These are phyloP conservation scores for Xylaria sp. DNA, from an alignment of 2,329 filamentous ascomycete species.

Conservation along the genomic window DNA sequence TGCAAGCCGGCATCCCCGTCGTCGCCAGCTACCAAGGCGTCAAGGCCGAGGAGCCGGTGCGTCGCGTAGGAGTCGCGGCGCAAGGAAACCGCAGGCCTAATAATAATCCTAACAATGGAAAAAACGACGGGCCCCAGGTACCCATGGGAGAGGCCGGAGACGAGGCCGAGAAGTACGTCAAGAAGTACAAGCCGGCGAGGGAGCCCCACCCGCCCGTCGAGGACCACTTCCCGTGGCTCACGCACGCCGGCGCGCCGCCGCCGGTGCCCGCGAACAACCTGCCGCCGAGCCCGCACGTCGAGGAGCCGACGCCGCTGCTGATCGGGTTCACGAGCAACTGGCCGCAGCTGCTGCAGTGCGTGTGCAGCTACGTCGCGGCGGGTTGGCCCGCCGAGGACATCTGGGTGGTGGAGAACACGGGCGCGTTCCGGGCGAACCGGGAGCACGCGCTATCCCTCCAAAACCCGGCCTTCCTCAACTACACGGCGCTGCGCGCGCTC, in stretches of 20 bases:
- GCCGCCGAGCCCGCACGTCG: slow-evolving; percentile 39
- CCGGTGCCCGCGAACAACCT: slow-evolving; percentile 38
- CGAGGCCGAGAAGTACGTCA: slow-evolving; percentile 21
- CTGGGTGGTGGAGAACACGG: slow-evolving; percentile 58
- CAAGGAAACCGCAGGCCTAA: slow-evolving; percentile 25
- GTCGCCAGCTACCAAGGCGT: slow-evolving; percentile 4
- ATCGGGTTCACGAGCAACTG: slow-evolving; percentile 59
- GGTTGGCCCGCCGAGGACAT: slow-evolving; percentile 59
- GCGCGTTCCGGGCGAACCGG: slow-evolving; percentile 52
- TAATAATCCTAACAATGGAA: no score
- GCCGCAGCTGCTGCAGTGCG: slow-evolving; percentile 54
- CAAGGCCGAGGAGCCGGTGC: slow-evolving; percentile 2
- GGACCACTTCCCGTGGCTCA: slow-evolving; percentile 45
- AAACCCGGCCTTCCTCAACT: slow-evolving; percentile 59
- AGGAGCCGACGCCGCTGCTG: slow-evolving; percentile 44
- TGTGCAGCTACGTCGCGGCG: slow-evolving; percentile 56
- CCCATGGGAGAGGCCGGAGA: slow-evolving; percentile 19
- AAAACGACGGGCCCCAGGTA: no score
- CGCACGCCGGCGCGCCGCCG: slow-evolving; percentile 31
- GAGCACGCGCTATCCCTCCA: slow-evolving; percentile 47
- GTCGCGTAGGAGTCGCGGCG: slow-evolving; percentile 22
- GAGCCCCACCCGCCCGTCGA: slow-evolving; percentile 34
- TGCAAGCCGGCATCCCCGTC: slow-evolving; percentile 6
- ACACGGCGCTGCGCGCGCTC: slow-evolving; percentile 48
- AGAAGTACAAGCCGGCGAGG: slow-evolving; percentile 39